Conservation (phyloP, 2,329 filamentous ascomycete genomes). For the Diaporthe citriasiana region DNA sequence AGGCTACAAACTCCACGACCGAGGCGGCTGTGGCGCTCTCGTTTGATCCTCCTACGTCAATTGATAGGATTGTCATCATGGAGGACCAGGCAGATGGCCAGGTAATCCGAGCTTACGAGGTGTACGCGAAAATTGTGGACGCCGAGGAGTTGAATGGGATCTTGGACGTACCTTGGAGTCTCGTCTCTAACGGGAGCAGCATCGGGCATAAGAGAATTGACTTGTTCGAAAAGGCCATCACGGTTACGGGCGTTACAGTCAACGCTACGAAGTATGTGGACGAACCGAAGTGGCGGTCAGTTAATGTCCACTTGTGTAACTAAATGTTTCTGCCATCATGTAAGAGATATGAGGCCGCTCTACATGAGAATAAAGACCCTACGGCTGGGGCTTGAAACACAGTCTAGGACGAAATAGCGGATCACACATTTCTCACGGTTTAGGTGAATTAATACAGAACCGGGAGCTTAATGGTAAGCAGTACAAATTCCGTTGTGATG, state of each 20-base stretch:
- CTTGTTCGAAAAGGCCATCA: slow-evolving; percentile 43
- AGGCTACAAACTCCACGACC: slow-evolving; percentile 3
- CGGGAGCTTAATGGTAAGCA: too few relatives aligned
- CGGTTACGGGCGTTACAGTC: slow-evolving; percentile 45
- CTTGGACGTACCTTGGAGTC: slow-evolving; percentile 43
- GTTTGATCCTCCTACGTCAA: slow-evolving; percentile 43
- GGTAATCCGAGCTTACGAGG: slow-evolving; percentile 46
- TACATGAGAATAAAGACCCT: neutral
- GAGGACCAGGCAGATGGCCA: slow-evolving; percentile 48
- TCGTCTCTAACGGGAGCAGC: slow-evolving; percentile 46
- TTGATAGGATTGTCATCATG: slow-evolving; percentile 48
- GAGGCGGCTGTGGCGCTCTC: slow-evolving; percentile 4
- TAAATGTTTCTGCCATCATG: neutral
- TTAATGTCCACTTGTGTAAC: slow-evolving; percentile 46
- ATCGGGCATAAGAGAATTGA: slow-evolving; percentile 49
- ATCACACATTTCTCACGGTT: too few relatives aligned
- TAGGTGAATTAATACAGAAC: too few relatives aligned
- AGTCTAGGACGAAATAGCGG: too few relatives aligned
- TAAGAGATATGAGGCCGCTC: neutral
- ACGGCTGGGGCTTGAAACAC: too few relatives aligned
- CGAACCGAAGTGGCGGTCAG: slow-evolving; percentile 46
- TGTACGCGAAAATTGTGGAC: slow-evolving; percentile 43
- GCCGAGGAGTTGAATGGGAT: slow-evolving; percentile 39
- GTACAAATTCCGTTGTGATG: too few relatives aligned
- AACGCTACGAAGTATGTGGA: slow-evolving; percentile 46